phyloP scores from a whole-genome alignment of 2,329 filamentous ascomycete species.

The Pseudocercospora fuligena region DNA sequence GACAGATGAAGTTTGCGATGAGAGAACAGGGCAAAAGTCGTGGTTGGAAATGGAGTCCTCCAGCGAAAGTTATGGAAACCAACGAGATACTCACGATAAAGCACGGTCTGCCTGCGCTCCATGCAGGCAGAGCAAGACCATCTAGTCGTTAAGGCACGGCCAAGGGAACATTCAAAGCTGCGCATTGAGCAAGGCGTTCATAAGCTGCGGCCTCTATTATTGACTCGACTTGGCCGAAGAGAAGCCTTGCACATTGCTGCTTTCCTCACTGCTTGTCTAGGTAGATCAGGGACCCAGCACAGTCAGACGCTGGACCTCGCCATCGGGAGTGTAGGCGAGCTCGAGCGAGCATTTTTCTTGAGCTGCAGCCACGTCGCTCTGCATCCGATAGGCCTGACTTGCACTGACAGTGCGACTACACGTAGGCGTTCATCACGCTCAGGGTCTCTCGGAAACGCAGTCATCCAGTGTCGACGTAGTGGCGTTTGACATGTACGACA shows the following conservation, averaged over 20 bases:
- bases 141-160: too few relatives aligned
- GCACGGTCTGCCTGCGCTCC: too few relatives aligned
- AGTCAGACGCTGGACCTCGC: too few relatives aligned
- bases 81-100: neutral
- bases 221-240: too few relatives aligned
- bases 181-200: too few relatives aligned
- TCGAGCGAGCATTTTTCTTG: neutral
- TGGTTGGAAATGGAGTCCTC: neutral
- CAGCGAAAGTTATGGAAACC: neutral
- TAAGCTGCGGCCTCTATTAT: too few relatives aligned
- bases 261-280: too few relatives aligned
- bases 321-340: too few relatives aligned
- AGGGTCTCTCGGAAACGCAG: neutral
- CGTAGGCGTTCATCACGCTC: neutral
- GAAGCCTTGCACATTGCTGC: too few relatives aligned
- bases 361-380: neutral
- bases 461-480: neutral
- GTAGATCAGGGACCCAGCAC: too few relatives aligned
- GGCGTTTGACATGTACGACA: constrained; percentile 7
- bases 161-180: too few relatives aligned
- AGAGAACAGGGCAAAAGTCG: neutral
- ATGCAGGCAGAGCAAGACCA: too few relatives aligned
- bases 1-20: neutral
- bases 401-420: neutral
- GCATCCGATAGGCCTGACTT: neutral